Conservation (phyloP, 768 basidiomycete species). For the Trametes cinnabarina region DNA sequence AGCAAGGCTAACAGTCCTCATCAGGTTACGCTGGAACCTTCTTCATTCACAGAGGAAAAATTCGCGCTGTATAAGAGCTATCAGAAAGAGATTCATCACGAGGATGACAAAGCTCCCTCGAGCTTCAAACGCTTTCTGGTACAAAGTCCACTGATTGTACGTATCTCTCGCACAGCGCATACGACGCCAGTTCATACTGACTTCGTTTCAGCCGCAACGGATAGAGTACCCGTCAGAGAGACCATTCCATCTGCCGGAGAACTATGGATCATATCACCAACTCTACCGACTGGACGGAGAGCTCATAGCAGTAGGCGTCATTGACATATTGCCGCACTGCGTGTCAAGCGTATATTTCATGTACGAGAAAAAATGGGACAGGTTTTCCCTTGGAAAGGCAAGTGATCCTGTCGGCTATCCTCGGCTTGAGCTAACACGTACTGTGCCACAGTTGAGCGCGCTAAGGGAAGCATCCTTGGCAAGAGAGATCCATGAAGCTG, state of each 20-base stretch:
- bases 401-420: background rate
- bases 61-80: constrained; percentile 75
- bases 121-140: constrained; percentile 78
- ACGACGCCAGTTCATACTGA: background rate
- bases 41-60: constrained; percentile 78
- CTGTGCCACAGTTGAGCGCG: constrained; percentile 66
- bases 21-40: constrained; percentile 73
- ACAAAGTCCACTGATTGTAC: constrained; percentile 68
- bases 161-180: constrained; percentile 20
- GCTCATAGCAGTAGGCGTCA: constrained; percentile 80
- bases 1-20: background rate
- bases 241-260: constrained; percentile 59
- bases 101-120: constrained; percentile 46
- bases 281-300: constrained; percentile 79
- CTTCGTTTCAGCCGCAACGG: constrained; percentile 45
- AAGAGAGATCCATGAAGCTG: constrained; percentile 70
- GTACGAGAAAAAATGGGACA: constrained; percentile 71
- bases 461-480: constrained; percentile 77
- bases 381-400: constrained; percentile 74
- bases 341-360: constrained; percentile 90
- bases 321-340: constrained; percentile 87
- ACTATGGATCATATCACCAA: constrained; percentile 93
- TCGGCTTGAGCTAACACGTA: background rate
- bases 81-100: constrained; percentile 76
- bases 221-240: constrained; percentile 56